Base-by-base conservation (phyloP, 208 protist genomes). In the Crithidia acanthocephali region DNA sequence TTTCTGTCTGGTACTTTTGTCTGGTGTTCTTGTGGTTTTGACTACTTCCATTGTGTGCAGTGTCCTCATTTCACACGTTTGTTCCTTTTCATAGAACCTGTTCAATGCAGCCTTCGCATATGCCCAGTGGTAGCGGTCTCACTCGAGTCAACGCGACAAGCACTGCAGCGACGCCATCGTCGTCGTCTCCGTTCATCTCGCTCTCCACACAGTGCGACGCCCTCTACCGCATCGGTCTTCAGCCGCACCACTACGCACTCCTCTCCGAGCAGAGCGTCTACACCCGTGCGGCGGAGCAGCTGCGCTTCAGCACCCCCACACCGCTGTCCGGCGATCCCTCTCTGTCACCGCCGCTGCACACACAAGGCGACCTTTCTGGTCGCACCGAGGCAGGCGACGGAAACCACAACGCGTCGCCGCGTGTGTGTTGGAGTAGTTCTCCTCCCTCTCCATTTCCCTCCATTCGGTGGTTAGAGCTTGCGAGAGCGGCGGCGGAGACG, bases 211-310 rank as follows among this genome's bases (percentile, higher is more conserved):
- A 72, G 44, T 79, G 67, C 30, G 66, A 79, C 16, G 16, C 22
- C 11, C 66, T 81, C 4, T 65, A 81, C 58, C 45, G 25, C 13
- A 16, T 81, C 28, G 76, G 63, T 1, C n/a, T n/a, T n/a, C 48
- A 52, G 16, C 37, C 56, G 20, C 69, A 81, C 56, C n/a, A 22
- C 57, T 75, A 73, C 45, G 68, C 76, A 0, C 27, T 28, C 33
- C 56, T 81, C 40, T 67, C 64, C 5, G 65, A 72, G 59, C 69
- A 76, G 51, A 81, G 59, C 33, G 65, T 75, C 2, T 74, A 69
- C 59, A 63, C 28, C 18, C 76, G 69, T 16, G 76, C 65, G 2
- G 64, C 64, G 9, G 63, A 72, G 32, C 64, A 64, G 52, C 45
- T 75, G 63, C 76, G 76, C 40, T 81, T 76, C 47, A 9, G 15